Percentiles rank a stretch among this genome's conserved stretches.
These are phyloP conservation scores for Mycena leptocephala DNA, from an alignment of 768 basidiomycete genomes.

Conservation along the genomic window DNA sequence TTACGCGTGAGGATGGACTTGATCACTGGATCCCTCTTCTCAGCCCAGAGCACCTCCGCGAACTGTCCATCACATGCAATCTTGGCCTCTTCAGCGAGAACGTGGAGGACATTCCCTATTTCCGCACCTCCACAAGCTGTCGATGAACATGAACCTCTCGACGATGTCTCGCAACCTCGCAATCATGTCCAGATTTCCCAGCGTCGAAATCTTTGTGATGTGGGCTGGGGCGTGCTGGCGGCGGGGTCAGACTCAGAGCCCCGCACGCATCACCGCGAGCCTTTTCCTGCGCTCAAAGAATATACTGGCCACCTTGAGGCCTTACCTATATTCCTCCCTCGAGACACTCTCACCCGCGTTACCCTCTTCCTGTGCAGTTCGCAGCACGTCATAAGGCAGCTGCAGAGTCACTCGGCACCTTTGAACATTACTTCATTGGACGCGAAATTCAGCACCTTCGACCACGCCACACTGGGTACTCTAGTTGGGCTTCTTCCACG, in stretches of 20 bases:
- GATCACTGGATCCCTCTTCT: background rate
- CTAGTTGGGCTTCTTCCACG: background rate
- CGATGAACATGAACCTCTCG: background rate
- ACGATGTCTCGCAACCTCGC: background rate
- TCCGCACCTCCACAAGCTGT: background rate
- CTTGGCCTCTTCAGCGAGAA: background rate
- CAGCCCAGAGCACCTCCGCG: background rate
- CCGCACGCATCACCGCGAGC: too few relatives aligned
- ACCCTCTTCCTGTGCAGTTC: background rate
- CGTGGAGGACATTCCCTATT: background rate
- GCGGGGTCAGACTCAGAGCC: background rate
- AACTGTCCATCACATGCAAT: background rate
- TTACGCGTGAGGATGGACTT: background rate
- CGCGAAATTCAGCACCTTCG: background rate
- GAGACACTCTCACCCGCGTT: background rate
- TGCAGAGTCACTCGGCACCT: background rate
- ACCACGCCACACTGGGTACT: background rate
- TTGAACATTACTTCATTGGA: background rate
- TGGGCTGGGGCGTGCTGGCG: background rate
- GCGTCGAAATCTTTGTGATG: background rate
- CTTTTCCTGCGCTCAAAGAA: background rate
- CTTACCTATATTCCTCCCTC: background rate
- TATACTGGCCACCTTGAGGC: background rate
- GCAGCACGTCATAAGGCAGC: background rate
- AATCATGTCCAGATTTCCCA: background rate